These are phyloP conservation scores for Apiospora marii DNA, from an alignment of 2,329 filamentous ascomycete genomes.

Conservation along the genomic window DNA sequence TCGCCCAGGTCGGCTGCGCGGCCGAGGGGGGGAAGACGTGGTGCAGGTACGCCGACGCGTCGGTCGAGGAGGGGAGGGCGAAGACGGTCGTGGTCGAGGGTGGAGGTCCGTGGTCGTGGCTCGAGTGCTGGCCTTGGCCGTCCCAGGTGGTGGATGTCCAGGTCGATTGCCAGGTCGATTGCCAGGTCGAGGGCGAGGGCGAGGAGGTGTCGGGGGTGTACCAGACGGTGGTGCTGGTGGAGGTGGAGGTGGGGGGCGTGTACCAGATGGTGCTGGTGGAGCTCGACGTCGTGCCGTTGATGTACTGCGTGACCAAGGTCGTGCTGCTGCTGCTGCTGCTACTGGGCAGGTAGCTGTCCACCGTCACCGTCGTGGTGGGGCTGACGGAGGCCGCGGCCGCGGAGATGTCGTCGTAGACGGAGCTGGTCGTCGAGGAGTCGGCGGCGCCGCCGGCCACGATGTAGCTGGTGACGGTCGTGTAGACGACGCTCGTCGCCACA, in stretches of 20 bases:
- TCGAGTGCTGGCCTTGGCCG: background rate
- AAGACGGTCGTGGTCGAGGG: background rate
- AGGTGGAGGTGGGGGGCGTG: background rate
- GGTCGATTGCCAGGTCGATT: background rate
- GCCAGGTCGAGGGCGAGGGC: background rate
- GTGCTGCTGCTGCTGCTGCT: background rate
- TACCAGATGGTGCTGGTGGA: background rate
- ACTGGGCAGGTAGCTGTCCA: background rate
- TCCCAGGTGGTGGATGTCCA: background rate
- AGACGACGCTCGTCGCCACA: background rate
- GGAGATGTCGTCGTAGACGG: background rate
- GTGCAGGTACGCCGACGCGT: constrained; percentile 26
- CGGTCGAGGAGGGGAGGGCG: constrained; percentile 23
- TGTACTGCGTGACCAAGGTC: background rate
- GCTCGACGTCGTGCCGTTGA: background rate
- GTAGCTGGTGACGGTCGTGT: background rate
- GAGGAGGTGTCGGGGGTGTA: background rate
- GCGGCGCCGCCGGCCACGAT: background rate
- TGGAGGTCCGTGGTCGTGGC: background rate
- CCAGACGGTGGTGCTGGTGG: background rate
- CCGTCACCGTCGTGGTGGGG: background rate
- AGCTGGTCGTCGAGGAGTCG: background rate
- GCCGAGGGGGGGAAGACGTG: constrained; percentile 24
- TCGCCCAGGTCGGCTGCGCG: constrained; percentile 32
- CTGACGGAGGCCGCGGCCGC: background rate